phyloP scores from a whole-genome alignment of 495 filamentous ascomycete genomes.

The Xylaria scruposa region DNA sequence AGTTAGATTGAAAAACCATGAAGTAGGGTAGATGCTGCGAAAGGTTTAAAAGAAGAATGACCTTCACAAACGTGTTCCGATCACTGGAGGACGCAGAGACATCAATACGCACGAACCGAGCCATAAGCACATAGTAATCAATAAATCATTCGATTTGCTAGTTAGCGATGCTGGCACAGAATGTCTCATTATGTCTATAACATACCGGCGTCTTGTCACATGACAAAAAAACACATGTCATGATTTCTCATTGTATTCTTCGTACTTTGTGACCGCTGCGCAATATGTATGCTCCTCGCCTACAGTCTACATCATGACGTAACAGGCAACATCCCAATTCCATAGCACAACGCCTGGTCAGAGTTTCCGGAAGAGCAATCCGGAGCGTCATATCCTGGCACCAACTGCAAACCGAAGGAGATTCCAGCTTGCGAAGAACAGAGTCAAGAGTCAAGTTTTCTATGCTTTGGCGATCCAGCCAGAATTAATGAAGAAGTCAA shows the following conservation, averaged over 20 bases:
- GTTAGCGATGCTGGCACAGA: neutral
- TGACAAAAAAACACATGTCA: neutral
- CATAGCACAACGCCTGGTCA: neutral
- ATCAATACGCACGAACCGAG: neutral
- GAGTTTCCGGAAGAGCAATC: neutral
- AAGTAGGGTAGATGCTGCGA: neutral
- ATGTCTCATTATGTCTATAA: neutral
- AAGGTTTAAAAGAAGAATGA: neutral
- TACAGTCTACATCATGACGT: neutral
- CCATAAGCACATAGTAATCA: neutral
- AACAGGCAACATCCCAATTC: neutral
- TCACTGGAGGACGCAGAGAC: neutral
- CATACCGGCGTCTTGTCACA: neutral
- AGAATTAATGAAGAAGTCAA: slow-evolving; percentile 91
- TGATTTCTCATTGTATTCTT: neutral
- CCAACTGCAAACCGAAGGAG: neutral
- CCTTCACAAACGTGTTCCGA: neutral
- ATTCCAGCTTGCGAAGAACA: neutral
- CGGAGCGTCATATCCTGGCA: neutral
- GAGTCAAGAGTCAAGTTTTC: neutral
- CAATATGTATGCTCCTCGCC: neutral
- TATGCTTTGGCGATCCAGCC: slow-evolving; percentile 87
- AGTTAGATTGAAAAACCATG: neutral
- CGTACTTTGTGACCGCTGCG: neutral
- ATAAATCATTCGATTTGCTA: neutral